Base-by-base conservation (phyloP, 257 asterid genomes). In the Capsicum baccatum region DNA sequence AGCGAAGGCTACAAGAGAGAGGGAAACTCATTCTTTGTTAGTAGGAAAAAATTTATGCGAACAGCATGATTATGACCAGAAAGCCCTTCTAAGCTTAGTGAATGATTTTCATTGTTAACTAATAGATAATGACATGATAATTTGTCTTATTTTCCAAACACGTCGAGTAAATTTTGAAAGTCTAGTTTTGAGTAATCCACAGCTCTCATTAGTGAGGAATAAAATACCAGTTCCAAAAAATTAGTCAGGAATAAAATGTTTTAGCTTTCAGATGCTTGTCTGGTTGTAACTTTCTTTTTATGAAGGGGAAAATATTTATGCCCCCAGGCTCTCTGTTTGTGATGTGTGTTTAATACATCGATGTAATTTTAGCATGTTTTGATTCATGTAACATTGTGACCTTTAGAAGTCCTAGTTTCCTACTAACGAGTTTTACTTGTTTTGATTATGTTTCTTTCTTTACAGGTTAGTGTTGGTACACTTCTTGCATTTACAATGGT, bases 401-500 rank as follows among this genome's bases (percentile, higher is more conserved):
- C 44, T 70, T 17, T 6, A n/a, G 39, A 71, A 71, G 37, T 71
- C 2, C 2, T 15, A 71, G 79, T 47, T 71, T 69, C 33, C 79
- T 69, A 9, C 55, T n/a, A 21, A 71, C 0, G 16, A 42, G 11
- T 6, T 73, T 33, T 54, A 5, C 81, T 26, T 76, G 64, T 52
- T 19, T 62, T 89, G 71, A 88, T 80, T 17, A 55, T 74, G 66
- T 15, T 54, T 59, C 76, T 85, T 9, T 76, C 76, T 52, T 58
- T 89, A 90, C 97, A 96, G 99, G 99, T 96, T 83, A 96, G 99
- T 86, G 98, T 96, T n/a, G 99, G 99, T 68, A 96, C 99, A 33
- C 99, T 96, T 88, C 94, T 96, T 63, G 99, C 99, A 33, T 97
- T 94, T 74, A 95, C 98, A 7, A 91, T 93, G 94, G 99, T 95